Conservation (phyloP, 495 filamentous ascomycete genomes). For the Cairneyella variabilis region DNA sequence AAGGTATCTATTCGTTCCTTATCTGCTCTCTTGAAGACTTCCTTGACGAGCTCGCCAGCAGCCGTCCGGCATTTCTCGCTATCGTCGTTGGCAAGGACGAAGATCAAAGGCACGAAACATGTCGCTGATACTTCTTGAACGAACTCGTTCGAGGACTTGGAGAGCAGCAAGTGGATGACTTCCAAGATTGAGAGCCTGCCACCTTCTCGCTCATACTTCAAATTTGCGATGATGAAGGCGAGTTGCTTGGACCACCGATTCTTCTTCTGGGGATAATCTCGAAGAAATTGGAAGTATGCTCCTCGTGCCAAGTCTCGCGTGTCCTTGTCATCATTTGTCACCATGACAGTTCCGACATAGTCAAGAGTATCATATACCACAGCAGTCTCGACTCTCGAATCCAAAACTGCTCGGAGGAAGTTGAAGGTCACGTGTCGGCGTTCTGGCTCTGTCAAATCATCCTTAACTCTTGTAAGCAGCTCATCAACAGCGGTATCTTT, state of each 20-base stretch:
- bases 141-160: conserved; percentile 74
- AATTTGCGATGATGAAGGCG: conserved; percentile 80
- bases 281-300: conserved; percentile 88
- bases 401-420: conserved; percentile 82
- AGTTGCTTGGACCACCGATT: conserved; percentile 85
- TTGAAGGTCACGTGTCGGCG: conserved; percentile 90
- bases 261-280: conserved; percentile 90
- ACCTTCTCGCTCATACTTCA: conserved; percentile 83
- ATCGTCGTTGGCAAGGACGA: conserved; percentile 84
- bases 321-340: conserved; percentile 85
- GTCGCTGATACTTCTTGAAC: conserved; percentile 75
- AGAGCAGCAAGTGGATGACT: conserved; percentile 73
- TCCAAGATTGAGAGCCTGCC: conserved; percentile 91
- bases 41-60: conserved; percentile 73
- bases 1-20: conserved; percentile 66
- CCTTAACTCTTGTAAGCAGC: conserved; percentile 74
- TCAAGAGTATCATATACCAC: conserved; percentile 90
- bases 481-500: conserved; percentile 81
- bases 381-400: conserved; percentile 77
- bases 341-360: conserved; percentile 86
- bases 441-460: conserved; percentile 90
- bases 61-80: conserved; percentile 80
- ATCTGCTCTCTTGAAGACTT: conserved; percentile 76
- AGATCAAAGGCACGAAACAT: conserved; percentile 82
- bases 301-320: conserved; percentile 83